Evolutionary conservation across 2,329 filamentous ascomycete species (phyloP).

Genomic region (Ceratocystis variospora): DNA sequence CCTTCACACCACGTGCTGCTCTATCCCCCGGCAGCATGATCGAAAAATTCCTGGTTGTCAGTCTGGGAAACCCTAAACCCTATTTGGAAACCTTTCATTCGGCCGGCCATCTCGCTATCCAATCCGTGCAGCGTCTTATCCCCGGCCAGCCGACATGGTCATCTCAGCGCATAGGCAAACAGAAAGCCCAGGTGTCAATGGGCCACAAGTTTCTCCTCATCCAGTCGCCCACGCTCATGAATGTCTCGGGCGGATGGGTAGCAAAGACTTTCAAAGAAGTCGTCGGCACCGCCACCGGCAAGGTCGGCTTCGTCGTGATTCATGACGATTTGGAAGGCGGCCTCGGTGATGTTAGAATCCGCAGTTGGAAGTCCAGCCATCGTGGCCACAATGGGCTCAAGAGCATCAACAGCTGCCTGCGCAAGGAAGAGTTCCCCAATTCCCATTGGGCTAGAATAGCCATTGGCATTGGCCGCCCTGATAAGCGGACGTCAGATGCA

Average conservation of each 20-base stretch:
- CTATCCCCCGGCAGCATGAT: constrained; percentile 25
- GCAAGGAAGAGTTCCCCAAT: constrained; percentile 29
- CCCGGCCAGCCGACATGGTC: constrained; percentile 36
- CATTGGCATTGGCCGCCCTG: constrained; percentile 77
- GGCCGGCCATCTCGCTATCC: constrained; percentile 68
- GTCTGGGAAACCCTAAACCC: constrained; percentile 68
- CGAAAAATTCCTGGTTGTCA: constrained; percentile 56
- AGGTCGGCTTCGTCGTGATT: constrained; percentile 53
- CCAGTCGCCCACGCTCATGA: constrained; percentile 72
- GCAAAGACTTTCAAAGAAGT: constrained; percentile 49
- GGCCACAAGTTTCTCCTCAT: constrained; percentile 50
- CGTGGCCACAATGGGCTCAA: constrained; percentile 65
- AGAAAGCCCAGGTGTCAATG: constrained; percentile 36
- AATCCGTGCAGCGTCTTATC: constrained; percentile 39
- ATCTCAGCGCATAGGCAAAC: constrained; percentile 35
- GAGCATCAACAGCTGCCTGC: constrained; percentile 44
- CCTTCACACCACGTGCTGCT: too few relatives aligned
- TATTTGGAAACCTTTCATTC: constrained; percentile 74
- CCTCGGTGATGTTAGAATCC: constrained; percentile 52
- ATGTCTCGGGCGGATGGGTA: constrained; percentile 62
- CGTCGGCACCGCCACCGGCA: constrained; percentile 26
- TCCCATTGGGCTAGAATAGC: constrained; percentile 48
- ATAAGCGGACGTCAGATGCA: constrained; percentile 47
- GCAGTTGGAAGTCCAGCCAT: constrained; percentile 48
- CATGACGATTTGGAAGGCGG: constrained; percentile 77